Evolutionary conservation across 2,329 filamentous ascomycete species (phyloP).

Genomic region (Monosporascus sp.): DNA sequence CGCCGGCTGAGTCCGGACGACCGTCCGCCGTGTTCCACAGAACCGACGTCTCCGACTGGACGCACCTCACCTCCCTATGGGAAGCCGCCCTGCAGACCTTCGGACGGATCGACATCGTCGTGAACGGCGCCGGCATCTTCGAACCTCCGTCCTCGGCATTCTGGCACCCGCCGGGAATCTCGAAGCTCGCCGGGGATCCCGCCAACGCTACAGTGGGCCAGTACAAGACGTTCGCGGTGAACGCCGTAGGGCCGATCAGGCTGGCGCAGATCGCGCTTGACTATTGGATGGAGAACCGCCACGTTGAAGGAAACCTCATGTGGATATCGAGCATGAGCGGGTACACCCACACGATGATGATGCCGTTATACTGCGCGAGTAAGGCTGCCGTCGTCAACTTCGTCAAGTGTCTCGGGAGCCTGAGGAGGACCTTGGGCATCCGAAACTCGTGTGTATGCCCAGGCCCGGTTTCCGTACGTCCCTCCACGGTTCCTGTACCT

Average conservation of each 20-base stretch:
- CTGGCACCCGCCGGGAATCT: conserved; percentile 30
- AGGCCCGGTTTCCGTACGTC: no score
- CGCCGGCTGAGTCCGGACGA: conserved; percentile 6
- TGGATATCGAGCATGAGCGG: conserved; percentile 31
- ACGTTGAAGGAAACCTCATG: conserved; percentile 25
- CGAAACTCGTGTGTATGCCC: conserved; percentile 22
- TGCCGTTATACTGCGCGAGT: conserved; percentile 32
- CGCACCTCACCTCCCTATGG: conserved; percentile 28
- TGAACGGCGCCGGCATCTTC: conserved; percentile 32
- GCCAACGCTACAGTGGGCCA: conserved; percentile 25
- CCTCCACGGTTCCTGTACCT: no score
- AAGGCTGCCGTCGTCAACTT: conserved; percentile 34
- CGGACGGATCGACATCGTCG: conserved; percentile 29
- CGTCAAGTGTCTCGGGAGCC: conserved; percentile 23
- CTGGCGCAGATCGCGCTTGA: conserved; percentile 33
- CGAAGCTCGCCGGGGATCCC: conserved; percentile 19
- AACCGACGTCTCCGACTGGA: conserved; percentile 33
- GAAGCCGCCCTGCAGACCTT: conserved; percentile 22
- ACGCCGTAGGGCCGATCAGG: conserved; percentile 32
- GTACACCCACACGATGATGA: conserved; percentile 21
- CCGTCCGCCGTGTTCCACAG: conserved; percentile 29
- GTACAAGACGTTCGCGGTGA: conserved; percentile 32
- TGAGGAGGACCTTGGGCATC: conserved; percentile 29
- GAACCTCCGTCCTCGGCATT: conserved; percentile 32
- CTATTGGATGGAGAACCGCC: conserved; percentile 27